Base-by-base conservation (phyloP, 78 protist species). In the Dictyostelium firmibasis region DNA sequence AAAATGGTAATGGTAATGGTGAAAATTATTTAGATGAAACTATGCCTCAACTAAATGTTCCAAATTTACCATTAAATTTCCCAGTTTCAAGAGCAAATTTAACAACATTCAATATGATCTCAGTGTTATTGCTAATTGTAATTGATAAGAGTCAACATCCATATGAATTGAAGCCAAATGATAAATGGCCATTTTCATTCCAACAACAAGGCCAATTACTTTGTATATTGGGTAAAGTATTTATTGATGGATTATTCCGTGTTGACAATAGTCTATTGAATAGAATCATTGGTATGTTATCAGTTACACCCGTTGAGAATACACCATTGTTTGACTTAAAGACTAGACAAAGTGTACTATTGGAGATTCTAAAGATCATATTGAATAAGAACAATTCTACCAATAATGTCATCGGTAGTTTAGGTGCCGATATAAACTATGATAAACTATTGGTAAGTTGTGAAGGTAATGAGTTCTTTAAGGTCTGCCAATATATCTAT, bases 391-490 rank as follows among this genome's bases (percentile, higher is more conserved):
- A 41, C 4, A 16, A 43, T 38, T n/a, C n/a, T n/a, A n/a, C n/a
- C n/a, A 77, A 5, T 10, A 47, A 7, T 35, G 75, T 10, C 11
- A 57, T 57, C 11, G 67, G 25, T 2, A 20, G 5, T 57, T 57
- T 57, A 20, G 67, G 67, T 20, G 36, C 35, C 27, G 75, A 38
- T 3, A 44, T 50, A 8, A 85, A 81, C 67, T 74, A 57, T 50
- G 84, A 86, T 29, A 77, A 76, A 47, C 38, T 86, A 36, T 64
- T 86, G 36, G n/a, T 89, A 0, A 5, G 35, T 6, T 78, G 82
- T n/a, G 94, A 89, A 70, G 94, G 87, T 33, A 78, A 89, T 50
- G 94, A 89, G 35, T 89, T 89, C 75, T 89, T 43, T 60, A 74
- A 78, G 20, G 96, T 83, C 14, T 69, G 62, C 33, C 84, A 92